phyloP scores from a whole-genome alignment of 768 basidiomycete species.

The Lactifluus subvellereus region DNA sequence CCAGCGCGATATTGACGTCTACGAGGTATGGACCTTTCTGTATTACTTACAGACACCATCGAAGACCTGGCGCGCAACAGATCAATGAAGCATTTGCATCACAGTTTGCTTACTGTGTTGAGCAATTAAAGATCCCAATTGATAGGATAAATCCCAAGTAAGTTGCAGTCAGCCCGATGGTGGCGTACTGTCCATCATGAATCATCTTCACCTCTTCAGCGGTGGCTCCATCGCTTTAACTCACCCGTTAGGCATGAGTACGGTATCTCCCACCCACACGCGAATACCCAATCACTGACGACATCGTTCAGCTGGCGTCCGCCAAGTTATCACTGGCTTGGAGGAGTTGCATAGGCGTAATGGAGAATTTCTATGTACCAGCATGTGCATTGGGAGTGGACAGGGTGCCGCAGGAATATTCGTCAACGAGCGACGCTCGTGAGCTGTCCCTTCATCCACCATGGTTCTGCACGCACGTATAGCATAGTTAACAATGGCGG shows the following conservation, averaged over 20 bases:
- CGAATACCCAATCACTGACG: slow-evolving; percentile 18
- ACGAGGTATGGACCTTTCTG: slow-evolving; percentile 46
- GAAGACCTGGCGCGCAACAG: slow-evolving; percentile 33
- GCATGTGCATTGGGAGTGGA: slow-evolving; percentile 78
- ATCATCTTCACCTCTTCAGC: slow-evolving; percentile 35
- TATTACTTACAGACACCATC: not conserved
- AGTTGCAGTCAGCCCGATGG: slow-evolving; percentile 28
- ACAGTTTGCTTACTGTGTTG: slow-evolving; percentile 89
- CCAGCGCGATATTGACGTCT: slow-evolving; percentile 71
- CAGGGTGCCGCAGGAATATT: slow-evolving; percentile 85
- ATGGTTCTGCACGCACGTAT: not conserved
- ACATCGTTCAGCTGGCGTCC: slow-evolving; percentile 56
- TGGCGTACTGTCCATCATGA: not conserved
- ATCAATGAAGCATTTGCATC: slow-evolving; percentile 91
- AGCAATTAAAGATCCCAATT: slow-evolving; percentile 68
- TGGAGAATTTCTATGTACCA: slow-evolving; percentile 70
- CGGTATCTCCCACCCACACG: slow-evolving; percentile 27
- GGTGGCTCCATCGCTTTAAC: slow-evolving; percentile 83
- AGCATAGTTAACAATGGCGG: not conserved
- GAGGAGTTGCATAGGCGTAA: slow-evolving; percentile 69
- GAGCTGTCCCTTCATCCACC: not conserved
- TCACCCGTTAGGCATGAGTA: slow-evolving; percentile 83
- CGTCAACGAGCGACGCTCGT: slow-evolving; percentile 49
- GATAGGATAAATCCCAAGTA: slow-evolving; percentile 84
- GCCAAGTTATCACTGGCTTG: slow-evolving; percentile 86